Conservation (phyloP, 208 protist genomes). For the Acanthamoeba culbertsoni region DNA sequence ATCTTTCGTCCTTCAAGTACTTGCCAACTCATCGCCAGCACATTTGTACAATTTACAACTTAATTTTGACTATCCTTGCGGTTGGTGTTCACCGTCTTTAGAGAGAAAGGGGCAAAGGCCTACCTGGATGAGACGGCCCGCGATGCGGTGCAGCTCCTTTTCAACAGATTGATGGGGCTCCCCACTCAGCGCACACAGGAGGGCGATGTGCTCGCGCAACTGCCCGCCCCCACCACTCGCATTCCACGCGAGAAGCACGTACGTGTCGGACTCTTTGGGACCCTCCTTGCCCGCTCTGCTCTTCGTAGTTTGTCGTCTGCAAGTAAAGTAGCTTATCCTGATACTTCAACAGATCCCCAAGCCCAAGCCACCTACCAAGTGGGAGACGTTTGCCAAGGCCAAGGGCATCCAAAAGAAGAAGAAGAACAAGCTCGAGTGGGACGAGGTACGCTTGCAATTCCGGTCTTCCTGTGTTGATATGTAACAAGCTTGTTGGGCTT, state of each 20-base stretch:
- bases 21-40: too few species aligned
- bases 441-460: neutral
- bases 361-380: constrained; percentile 24
- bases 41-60: too few species aligned
- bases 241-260: constrained; percentile 61
- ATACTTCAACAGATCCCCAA: neutral
- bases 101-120: neutral
- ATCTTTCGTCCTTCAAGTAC: constrained; percentile 22
- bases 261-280: neutral
- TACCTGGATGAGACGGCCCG: constrained; percentile 43
- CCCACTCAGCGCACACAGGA: neutral
- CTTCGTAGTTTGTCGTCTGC: neutral
- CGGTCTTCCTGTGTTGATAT: too few species aligned
- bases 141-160: constrained; percentile 44
- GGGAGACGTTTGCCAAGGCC: constrained; percentile 22
- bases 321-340: neutral
- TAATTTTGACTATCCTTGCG: neutral
- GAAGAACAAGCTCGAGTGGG: constrained; percentile 61
- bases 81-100: neutral
- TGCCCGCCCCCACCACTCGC: constrained; percentile 13
- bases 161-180: constrained; percentile 19
- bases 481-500: too few species aligned
- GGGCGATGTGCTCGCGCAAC: constrained; percentile 53
- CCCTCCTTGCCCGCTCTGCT: neutral
- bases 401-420: constrained; percentile 61